phyloP scores from a whole-genome alignment of 23 red algal species.

The Gracilaria gracilis region DNA sequence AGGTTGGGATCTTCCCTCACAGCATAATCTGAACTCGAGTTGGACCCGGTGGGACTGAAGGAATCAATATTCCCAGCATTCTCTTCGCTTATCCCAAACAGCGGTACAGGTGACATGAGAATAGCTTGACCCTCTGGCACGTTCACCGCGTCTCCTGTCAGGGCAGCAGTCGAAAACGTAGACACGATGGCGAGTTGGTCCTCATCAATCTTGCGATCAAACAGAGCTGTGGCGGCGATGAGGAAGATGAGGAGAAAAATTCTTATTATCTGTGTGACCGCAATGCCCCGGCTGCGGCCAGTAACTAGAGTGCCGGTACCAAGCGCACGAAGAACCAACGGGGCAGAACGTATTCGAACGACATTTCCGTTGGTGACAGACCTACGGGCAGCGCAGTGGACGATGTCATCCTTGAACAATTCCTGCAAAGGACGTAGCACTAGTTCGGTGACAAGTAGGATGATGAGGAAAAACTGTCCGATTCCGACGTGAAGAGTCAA shows the following conservation, averaged over 20 bases:
- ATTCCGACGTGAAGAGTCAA: neutral
- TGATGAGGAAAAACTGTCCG: constrained; percentile 6
- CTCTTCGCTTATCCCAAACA: neutral
- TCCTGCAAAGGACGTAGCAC: constrained; percentile 1
- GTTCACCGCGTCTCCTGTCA: neutral
- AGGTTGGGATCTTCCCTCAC: constrained; percentile 7
- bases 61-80: neutral
- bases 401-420: constrained; percentile 4
- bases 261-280: neutral
- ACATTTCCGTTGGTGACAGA: neutral
- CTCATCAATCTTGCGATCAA: neutral
- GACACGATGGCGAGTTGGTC: neutral
- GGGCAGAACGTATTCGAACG: neutral
- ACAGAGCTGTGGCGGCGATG: neutral
- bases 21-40: neutral
- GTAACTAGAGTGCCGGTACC: neutral
- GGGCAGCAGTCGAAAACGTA: neutral
- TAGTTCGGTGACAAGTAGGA: constrained; percentile 2
- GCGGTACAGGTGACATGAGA: constrained; percentile 4
- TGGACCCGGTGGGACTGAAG: neutral
- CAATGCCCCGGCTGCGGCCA: neutral
- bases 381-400: neutral
- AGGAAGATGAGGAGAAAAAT: neutral
- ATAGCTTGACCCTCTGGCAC: neutral
- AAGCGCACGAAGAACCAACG: neutral